Conservation (phyloP, 306 rosid species). For the Dalbergia cochinchinensis region DNA sequence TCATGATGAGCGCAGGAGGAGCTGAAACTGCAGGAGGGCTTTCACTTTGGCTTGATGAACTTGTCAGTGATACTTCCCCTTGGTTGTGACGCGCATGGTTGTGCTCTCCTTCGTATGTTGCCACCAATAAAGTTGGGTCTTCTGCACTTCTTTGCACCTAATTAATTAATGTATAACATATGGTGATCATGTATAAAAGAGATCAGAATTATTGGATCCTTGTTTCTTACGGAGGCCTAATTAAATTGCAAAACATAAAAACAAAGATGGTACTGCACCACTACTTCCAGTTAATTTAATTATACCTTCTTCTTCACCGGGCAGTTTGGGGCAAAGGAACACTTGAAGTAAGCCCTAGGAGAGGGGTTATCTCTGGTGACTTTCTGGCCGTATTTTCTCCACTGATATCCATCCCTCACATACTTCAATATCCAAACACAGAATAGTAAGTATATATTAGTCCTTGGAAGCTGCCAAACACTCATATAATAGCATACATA, state of each 20-base stretch:
- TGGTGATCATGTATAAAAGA: neutral
- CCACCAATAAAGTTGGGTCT: conserved; percentile 71
- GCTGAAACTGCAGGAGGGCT: conserved; percentile 1
- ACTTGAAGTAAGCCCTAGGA: conserved; percentile 96
- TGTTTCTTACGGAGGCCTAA: neutral
- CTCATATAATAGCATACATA: too few species aligned
- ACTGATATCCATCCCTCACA: conserved; percentile 92
- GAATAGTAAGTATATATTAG: too few species aligned
- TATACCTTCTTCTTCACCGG: conserved; percentile 91
- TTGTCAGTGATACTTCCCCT: conserved; percentile 42
- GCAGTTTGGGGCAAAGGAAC: conserved; percentile 85
- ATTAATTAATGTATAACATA: neutral
- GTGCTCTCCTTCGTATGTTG: conserved; percentile 94
- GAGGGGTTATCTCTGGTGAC: conserved; percentile 95
- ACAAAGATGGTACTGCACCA: too few species aligned
- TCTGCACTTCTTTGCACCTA: conserved; percentile 94
- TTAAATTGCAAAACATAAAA: too few species aligned
- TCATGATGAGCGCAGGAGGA: conserved; percentile 7
- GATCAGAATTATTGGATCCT: neutral
- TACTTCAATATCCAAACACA: conserved; percentile 48
- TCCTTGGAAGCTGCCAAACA: too few species aligned
- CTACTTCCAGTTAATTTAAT: neutral
- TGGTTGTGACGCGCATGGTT: conserved; percentile 55
- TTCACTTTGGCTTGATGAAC: conserved; percentile 42
- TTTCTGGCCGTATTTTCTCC: conserved; percentile 98